Evolutionary conservation across 1,139 yeast genomes (phyloP).

Genomic region (Candida sanyaensis): DNA sequence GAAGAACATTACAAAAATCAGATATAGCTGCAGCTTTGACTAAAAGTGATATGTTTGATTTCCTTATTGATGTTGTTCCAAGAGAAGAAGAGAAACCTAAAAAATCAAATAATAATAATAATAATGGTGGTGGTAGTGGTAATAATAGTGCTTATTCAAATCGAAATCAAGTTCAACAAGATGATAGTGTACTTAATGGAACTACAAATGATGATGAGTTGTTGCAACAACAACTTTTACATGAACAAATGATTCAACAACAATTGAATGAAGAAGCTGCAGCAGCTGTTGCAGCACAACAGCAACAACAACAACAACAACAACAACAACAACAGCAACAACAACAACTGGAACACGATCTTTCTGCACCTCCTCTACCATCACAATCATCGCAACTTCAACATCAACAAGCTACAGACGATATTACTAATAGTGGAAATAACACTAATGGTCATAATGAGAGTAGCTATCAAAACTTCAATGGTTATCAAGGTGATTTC

Average conservation of each 20-base stretch:
- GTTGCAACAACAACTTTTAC: constrained; percentile 16
- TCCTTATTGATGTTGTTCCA: constrained; percentile 92
- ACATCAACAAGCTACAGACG: constrained; percentile 1
- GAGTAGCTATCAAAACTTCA: constrained; percentile 4
- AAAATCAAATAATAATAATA: constrained; percentile 19
- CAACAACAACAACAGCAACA: constrained; percentile 7
- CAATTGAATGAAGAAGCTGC: constrained; percentile 10
- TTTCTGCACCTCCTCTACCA: constrained; percentile 8
- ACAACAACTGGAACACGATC: neutral
- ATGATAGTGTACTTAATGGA: neutral
- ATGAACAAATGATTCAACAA: constrained; percentile 18
- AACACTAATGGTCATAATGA: constrained; percentile 3
- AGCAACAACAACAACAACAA: constrained; percentile 9
- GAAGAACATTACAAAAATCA: constrained; percentile 89
- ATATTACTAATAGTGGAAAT: neutral
- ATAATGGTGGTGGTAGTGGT: constrained; percentile 4
- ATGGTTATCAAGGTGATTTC: constrained; percentile 6
- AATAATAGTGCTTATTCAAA: constrained; percentile 3
- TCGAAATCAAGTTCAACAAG: constrained; percentile 1
- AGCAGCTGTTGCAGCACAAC: constrained; percentile 10
- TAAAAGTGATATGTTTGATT: constrained; percentile 95
- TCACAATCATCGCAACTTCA: neutral
- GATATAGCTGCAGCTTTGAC: constrained; percentile 96
- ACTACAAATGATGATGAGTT: constrained; percentile 3
- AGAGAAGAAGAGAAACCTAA: constrained; percentile 69